Base-by-base conservation (phyloP, 1,284 basidiomycete species). In the Cryptococcus sp. region DNA sequence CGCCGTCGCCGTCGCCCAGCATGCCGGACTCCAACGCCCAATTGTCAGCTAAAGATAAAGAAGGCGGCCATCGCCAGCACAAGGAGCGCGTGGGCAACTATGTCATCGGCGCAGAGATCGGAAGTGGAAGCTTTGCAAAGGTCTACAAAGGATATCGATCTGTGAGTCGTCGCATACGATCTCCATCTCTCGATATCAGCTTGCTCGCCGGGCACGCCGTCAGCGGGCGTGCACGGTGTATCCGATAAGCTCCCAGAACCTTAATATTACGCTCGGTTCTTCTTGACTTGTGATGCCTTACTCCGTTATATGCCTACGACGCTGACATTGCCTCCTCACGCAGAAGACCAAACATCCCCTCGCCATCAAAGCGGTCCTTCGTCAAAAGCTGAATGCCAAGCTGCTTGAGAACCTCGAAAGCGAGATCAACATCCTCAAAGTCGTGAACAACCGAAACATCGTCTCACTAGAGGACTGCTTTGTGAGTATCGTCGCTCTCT, bases 381-480 rank as follows among this genome's bases (percentile, higher is more conserved):
- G 89, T 53, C 87, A 89, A 70, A 93, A 89, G 69, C 86, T 99
- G 38, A 93, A 89, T 23, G 83, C 88, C 23, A 99, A 98, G 81
- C 86, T 98, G 22, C 87, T 97, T 59, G 94, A 98, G 78, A 99
- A 98, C 74, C 85, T 99, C 31, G 92, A 97, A 77, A 92, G 89
- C 70, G 95, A 99, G 83, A 98, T 99, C 66, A 88, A 91, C 65
- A 98, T 99, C 66, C 86, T 99, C 70, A 98, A 97, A 81, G 87
- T 88, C 3, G 86, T 98, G 58, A 90, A 89, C 19, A 93, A 99
- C 77, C 84, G 89, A 54, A 93, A 98, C 80, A 90, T 99, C 57
- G 97, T 96, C 31, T 88, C 88, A 66, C 84, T 99, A 23, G 86
- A 92, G 56, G 93, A 98, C 75, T 96, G 97, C 70, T 87, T 98